Percentiles rank a stretch among this genome's conserved stretches.
Conservation (phyloP, 108 stramenopile species). For the Cyclotella sp. region DNA sequence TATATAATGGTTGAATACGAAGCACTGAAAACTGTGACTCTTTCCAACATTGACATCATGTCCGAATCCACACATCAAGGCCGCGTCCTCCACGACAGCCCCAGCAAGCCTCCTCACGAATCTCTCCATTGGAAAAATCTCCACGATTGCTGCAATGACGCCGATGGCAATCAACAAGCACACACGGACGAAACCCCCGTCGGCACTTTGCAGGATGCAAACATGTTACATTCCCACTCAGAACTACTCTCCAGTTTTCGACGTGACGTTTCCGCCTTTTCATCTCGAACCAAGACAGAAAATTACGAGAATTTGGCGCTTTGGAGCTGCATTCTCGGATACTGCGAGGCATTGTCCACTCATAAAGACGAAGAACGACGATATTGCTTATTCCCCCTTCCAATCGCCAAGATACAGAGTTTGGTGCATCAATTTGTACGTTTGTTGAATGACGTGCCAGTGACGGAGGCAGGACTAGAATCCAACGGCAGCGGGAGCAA, state of each 20-base stretch:
- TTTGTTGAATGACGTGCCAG: background rate
- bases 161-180: background rate
- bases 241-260: slow-evolving; percentile 44
- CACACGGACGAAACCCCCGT: background rate
- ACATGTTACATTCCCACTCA: slow-evolving; percentile 30
- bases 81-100: slow-evolving; percentile 29
- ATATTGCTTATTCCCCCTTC: slow-evolving; percentile 57
- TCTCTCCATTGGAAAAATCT: slow-evolving; percentile 53
- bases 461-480: background rate
- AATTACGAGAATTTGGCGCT: slow-evolving; percentile 44
- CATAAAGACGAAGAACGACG: slow-evolving; percentile 52
- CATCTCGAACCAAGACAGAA: slow-evolving; percentile 2
- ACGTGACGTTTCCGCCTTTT: slow-evolving; percentile 31
- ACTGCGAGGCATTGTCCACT: slow-evolving; percentile 67
- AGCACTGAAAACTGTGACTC: too few relatives aligned
- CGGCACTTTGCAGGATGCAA: slow-evolving; percentile 7
- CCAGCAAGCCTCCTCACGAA: slow-evolving; percentile 19
- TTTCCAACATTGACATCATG: slow-evolving; percentile 9
- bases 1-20: too few relatives aligned
- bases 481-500: background rate
- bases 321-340: slow-evolving; percentile 68
- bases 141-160: background rate
- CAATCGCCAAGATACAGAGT: slow-evolving; percentile 42
- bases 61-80: slow-evolving; percentile 12
- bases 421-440: slow-evolving; percentile 58